These are phyloP conservation scores for Xylariaceae sp. DNA, from an alignment of 2,329 filamentous ascomycete genomes.

Conservation along the genomic window DNA sequence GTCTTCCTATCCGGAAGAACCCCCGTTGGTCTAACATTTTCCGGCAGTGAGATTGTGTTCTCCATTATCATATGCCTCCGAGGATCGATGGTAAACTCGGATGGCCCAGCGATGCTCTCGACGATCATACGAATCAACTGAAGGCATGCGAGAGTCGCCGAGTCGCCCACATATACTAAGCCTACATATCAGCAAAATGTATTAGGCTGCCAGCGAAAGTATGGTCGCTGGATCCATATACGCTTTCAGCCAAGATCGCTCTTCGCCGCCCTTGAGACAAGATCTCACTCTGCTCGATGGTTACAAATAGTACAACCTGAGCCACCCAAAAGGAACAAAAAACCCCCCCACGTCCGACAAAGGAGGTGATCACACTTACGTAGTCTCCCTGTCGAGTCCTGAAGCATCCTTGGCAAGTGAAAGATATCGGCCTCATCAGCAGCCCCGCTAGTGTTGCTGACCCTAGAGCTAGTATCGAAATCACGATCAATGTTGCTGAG, in stretches of 20 bases:
- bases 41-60: constrained; percentile 51
- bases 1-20: constrained; percentile 59
- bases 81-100: constrained; percentile 60
- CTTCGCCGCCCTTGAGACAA: not conserved
- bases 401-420: constrained; percentile 59
- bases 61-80: constrained; percentile 60
- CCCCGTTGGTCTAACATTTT: constrained; percentile 49
- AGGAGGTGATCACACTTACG: constrained; percentile 44
- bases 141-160: constrained; percentile 62
- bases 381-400: constrained; percentile 60
- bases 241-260: not conserved
- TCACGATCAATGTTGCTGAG: constrained; percentile 31
- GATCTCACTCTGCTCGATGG: not conserved
- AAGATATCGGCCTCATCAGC: constrained; percentile 61
- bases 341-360: not conserved
- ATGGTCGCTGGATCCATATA: not conserved
- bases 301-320: not conserved
- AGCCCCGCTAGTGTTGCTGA: constrained; percentile 46
- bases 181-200: constrained; percentile 10
- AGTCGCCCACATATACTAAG: constrained; percentile 64
- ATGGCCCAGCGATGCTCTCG: constrained; percentile 55
- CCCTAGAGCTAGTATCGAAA: constrained; percentile 39
- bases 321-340: not conserved
- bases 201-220: constrained; percentile 14
- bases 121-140: constrained; percentile 64